Conservation (phyloP, 306 rosid genomes). For the Trifolium dubium region DNA sequence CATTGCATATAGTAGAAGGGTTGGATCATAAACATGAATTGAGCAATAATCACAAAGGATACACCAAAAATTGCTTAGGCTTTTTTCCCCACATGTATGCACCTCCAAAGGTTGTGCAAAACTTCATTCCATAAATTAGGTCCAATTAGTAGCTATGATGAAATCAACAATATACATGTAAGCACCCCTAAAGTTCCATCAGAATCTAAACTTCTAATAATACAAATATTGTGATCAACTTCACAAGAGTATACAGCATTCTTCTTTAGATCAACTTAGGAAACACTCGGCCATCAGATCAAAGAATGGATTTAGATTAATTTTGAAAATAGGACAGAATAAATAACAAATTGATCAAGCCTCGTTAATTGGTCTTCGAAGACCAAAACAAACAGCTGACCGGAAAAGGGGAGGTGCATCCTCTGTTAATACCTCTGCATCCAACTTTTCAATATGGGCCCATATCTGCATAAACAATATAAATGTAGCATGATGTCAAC, state of each 20-base stretch:
- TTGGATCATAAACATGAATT: background rate
- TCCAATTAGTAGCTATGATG: conserved; percentile 17
- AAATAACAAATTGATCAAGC: conserved; percentile 43
- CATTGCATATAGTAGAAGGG: background rate
- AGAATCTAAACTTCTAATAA: conserved; percentile 33
- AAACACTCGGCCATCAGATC: conserved; percentile 31
- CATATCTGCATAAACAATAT: conserved; percentile 70
- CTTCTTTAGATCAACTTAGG: conserved; percentile 29
- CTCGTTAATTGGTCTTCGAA: conserved; percentile 57
- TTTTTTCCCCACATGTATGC: background rate
- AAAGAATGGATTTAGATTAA: conserved; percentile 37
- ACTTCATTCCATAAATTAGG: background rate
- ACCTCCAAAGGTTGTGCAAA: conserved; percentile 19
- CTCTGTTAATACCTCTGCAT: conserved; percentile 69
- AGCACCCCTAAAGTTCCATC: background rate
- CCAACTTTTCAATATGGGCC: conserved; percentile 87
- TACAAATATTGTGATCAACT: conserved; percentile 38
- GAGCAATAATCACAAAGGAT: background rate
- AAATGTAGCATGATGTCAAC: conserved; percentile 14
- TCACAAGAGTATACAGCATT: conserved; percentile 40
- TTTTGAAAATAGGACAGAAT: background rate
- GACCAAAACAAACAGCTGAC: conserved; percentile 71
- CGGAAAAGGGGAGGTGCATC: conserved; percentile 70
- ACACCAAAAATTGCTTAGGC: background rate
- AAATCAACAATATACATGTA: conserved; percentile 35